Evolutionary conservation across 2,329 filamentous ascomycete genomes (phyloP).

Genomic region (Trichoderma harzianum): DNA sequence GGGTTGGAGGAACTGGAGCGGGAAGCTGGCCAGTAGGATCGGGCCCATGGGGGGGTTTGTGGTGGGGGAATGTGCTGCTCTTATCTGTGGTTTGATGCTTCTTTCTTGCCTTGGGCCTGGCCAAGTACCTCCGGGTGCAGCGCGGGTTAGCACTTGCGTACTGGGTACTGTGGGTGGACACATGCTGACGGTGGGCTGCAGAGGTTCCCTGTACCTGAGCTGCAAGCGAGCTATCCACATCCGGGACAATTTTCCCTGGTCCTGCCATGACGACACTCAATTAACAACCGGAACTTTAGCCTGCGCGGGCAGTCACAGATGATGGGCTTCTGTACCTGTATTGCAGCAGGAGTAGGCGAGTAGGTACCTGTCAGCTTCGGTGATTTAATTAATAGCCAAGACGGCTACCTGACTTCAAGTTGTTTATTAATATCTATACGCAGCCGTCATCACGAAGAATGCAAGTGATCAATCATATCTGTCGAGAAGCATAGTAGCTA

Average conservation of each 20-base stretch:
- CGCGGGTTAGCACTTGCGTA: not conserved
- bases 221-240: not conserved
- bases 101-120: not conserved
- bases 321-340: not conserved
- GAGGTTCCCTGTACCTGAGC: not conserved
- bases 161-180: not conserved
- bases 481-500: not conserved
- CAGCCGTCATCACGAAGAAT: not conserved
- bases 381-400: not conserved
- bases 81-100: not conserved
- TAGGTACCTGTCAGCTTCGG: not conserved
- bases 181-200: not conserved
- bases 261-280: not conserved
- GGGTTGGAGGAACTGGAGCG: not conserved
- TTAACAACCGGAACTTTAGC: not conserved
- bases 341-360: not conserved
- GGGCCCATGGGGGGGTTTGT: not conserved
- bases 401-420: not conserved
- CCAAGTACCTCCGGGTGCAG: not conserved
- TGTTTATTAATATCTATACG: not conserved
- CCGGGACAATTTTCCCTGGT: not conserved
- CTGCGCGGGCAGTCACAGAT: not conserved
- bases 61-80: not conserved
- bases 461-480: not conserved
- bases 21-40: constrained; percentile 12